A percentile compares a stretch with the other conserved stretches of the same genome.
These are phyloP conservation scores for Linnemannia zychae DNA, from an alignment of 192 early-diverging fungal species.

Conservation along the genomic window DNA sequence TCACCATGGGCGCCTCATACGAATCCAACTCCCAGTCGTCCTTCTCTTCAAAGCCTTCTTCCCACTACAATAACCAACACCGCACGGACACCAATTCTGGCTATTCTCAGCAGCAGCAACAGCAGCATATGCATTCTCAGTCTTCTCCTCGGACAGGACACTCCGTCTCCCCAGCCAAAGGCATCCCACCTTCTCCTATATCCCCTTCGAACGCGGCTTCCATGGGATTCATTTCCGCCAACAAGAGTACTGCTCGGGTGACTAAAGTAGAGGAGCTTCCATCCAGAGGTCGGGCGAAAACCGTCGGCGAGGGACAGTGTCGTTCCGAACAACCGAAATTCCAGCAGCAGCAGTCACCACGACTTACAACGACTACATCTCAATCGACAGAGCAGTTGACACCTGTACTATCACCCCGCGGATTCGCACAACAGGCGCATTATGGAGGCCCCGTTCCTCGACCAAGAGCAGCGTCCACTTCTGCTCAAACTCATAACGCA, in stretches of 20 bases:
- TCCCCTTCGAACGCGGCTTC: conserved; percentile 24
- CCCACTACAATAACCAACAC: neutral
- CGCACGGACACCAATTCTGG: neutral
- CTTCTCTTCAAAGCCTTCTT: conserved; percentile 14
- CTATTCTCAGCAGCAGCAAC: neutral
- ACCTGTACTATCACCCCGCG: neutral
- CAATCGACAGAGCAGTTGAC: conserved; percentile 12
- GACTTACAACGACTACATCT: neutral
- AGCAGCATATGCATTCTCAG: neutral
- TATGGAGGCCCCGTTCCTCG: conserved; percentile 34
- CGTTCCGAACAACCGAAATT: conserved; percentile 20
- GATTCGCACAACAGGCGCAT: conserved; percentile 11
- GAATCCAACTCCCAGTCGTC: conserved; percentile 15
- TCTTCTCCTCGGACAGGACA: neutral
- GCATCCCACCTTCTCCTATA: conserved; percentile 15
- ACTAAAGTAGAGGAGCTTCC: neutral
- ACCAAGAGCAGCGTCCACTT: neutral
- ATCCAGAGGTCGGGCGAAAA: neutral
- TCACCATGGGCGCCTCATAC: conserved; percentile 3
- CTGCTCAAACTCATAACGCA: neutral
- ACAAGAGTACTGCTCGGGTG: neutral
- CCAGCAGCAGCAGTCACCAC: conserved; percentile 32
- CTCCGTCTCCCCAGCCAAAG: neutral
- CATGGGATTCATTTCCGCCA: neutral
- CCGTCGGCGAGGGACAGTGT: neutral